phyloP scores from a whole-genome alignment of 345 rosid species.

The Isatis tinctoria region DNA sequence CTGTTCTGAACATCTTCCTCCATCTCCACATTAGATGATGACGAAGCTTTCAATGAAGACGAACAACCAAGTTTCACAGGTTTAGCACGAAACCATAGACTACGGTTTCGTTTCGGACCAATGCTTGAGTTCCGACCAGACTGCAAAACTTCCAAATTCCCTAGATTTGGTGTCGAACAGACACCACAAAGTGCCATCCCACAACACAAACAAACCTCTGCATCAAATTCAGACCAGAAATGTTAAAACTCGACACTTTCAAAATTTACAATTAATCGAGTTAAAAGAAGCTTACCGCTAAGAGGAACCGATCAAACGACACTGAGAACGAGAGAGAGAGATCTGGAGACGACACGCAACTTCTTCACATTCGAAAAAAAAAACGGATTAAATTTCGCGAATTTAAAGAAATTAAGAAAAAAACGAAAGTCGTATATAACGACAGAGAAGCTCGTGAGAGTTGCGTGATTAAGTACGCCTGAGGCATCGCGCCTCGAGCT shows the following conservation, averaged over 20 bases:
- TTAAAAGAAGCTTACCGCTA: conserved; percentile 11
- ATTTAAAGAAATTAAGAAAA: not conserved
- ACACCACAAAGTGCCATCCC: conserved; percentile 57
- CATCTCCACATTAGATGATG: conserved; percentile 39
- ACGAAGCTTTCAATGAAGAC: conserved; percentile 31
- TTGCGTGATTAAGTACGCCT: conserved; percentile 63
- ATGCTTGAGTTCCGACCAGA: conserved; percentile 33
- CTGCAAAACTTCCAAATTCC: conserved; percentile 31
- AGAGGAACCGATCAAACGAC: not conserved
- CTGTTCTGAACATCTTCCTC: conserved; percentile 25
- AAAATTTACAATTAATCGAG: not conserved
- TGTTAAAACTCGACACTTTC: not conserved
- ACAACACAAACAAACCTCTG: not conserved
- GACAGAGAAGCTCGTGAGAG: conserved; percentile 46
- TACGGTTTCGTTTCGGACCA: conserved; percentile 11
- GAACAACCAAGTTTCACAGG: conserved; percentile 35
- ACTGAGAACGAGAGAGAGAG: not conserved
- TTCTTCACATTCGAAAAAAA: conserved; percentile 26
- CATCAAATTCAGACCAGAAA: not conserved
- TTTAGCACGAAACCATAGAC: conserved; percentile 25
- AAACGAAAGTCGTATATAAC: conserved; percentile 19
- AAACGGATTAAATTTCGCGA: not conserved
- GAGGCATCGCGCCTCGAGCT: conserved; percentile 47
- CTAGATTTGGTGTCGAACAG: conserved; percentile 37
- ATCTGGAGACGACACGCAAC: not conserved